Evolutionary conservation across 1,284 basidiomycete genomes (phyloP).

Genomic region (Cutaneotrichosporon sp.): DNA sequence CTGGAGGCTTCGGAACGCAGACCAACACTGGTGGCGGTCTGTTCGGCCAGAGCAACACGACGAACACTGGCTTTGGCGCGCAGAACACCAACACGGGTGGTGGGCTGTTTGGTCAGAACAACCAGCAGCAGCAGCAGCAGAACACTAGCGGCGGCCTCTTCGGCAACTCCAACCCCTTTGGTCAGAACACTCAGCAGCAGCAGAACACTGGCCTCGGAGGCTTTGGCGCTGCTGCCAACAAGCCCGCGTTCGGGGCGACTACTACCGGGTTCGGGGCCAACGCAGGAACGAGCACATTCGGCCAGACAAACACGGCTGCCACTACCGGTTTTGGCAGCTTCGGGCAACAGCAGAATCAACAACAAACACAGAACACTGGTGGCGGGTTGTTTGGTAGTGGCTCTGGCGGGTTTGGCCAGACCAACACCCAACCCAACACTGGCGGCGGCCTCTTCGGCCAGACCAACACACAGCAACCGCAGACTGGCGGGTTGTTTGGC

Average conservation of each 20-base stretch:
- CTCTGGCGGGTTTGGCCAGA: slow-evolving; percentile 30
- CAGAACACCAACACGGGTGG: slow-evolving; percentile 39
- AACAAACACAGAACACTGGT: slow-evolving; percentile 32
- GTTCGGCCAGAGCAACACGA: slow-evolving; percentile 31
- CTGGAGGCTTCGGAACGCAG: slow-evolving; percentile 43
- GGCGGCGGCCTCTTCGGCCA: slow-evolving; percentile 59
- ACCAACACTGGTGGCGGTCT: slow-evolving; percentile 39
- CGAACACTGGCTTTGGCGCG: slow-evolving; percentile 44
- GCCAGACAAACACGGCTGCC: slow-evolving; percentile 44
- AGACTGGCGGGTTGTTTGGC: slow-evolving; percentile 55
- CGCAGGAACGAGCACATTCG: slow-evolving; percentile 41
- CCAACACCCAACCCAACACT: slow-evolving; percentile 33
- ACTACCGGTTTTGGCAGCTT: slow-evolving; percentile 24
- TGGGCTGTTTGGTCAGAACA: slow-evolving; percentile 43
- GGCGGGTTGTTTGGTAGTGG: slow-evolving; percentile 38
- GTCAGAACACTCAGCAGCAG: slow-evolving; percentile 37
- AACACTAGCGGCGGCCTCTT: slow-evolving; percentile 37
- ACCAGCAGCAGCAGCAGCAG: slow-evolving; percentile 41
- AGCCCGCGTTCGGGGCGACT: slow-evolving; percentile 18
- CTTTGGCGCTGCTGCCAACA: slow-evolving; percentile 34
- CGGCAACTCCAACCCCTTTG: slow-evolving; percentile 20
- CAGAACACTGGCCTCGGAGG: slow-evolving; percentile 47
- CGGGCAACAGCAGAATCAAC: slow-evolving; percentile 37
- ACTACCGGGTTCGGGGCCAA: slow-evolving; percentile 22
- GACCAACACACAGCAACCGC: slow-evolving; percentile 15